Conservation (phyloP, 2,329 filamentous ascomycete genomes). For the Cryphonectria nitschkei region DNA sequence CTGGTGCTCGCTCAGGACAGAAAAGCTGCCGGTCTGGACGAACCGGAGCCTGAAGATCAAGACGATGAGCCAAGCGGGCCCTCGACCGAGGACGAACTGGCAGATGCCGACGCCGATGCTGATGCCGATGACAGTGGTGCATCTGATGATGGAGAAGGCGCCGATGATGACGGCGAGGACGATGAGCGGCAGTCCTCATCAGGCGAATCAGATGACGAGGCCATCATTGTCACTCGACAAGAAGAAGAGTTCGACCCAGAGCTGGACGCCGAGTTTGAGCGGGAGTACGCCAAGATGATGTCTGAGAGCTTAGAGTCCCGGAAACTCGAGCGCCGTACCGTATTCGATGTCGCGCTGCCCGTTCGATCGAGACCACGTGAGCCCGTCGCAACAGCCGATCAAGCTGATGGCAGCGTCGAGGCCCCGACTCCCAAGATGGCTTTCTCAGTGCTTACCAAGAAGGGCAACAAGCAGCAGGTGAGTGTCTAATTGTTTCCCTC, state of each 20-base stretch:
- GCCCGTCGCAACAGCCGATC: constrained; percentile 41
- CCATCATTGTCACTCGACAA: constrained; percentile 87
- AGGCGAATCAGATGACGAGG: constrained; percentile 77
- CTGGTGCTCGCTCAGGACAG: constrained; percentile 90
- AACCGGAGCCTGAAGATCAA: constrained; percentile 65
- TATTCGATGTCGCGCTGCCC: constrained; percentile 97
- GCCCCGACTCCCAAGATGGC: constrained; percentile 75
- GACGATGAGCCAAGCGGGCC: constrained; percentile 74
- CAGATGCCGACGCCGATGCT: constrained; percentile 58
- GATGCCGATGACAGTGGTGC: constrained; percentile 59
- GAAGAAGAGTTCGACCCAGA: constrained; percentile 91
- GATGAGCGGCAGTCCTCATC: constrained; percentile 52
- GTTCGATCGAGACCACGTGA: constrained; percentile 76
- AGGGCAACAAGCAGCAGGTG: constrained; percentile 92
- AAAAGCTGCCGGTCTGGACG: constrained; percentile 75
- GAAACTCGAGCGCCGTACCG: constrained; percentile 91
- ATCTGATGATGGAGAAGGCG: constrained; percentile 58
- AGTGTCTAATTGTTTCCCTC: constrained; percentile 30
- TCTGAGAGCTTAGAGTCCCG: constrained; percentile 92
- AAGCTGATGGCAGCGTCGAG: constrained; percentile 39
- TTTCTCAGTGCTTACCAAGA: constrained; percentile 94
- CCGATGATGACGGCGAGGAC: constrained; percentile 62
- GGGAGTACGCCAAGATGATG: constrained; percentile 98
- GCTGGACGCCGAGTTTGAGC: constrained; percentile 95
- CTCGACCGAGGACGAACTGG: constrained; percentile 77